These are phyloP conservation scores for Epichloe sibirici DNA, from an alignment of 2,329 filamentous ascomycete species.

Conservation along the genomic window DNA sequence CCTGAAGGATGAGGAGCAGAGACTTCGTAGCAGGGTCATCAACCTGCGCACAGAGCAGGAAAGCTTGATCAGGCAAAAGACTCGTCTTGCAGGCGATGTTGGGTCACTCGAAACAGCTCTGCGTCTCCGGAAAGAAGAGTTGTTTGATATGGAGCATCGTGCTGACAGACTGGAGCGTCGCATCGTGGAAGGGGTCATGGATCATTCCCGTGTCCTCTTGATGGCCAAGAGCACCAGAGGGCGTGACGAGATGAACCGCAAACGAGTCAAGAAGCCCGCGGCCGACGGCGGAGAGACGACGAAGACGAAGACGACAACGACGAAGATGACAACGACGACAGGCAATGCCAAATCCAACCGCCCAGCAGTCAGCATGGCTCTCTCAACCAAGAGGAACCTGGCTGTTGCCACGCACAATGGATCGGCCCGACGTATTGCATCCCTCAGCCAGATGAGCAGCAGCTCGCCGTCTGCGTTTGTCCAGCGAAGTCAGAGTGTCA, in stretches of 20 bases:
- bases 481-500: conserved; percentile 68
- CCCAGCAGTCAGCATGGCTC: conserved; percentile 39
- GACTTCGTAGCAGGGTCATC: conserved; percentile 42
- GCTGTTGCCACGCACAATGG: conserved; percentile 35
- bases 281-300: conserved; percentile 7
- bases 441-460: conserved; percentile 77
- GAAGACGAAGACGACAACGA: conserved; percentile 5
- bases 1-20: conserved; percentile 39
- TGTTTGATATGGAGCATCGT: conserved; percentile 79
- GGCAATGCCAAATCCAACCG: conserved; percentile 11
- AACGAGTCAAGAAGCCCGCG: conserved; percentile 36
- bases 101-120: conserved; percentile 86
- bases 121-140: conserved; percentile 77
- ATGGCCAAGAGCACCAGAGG: conserved; percentile 52
- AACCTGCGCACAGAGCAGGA: conserved; percentile 59
- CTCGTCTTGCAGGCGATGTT: conserved; percentile 70
- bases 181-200: conserved; percentile 90
- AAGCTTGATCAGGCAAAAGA: conserved; percentile 64
- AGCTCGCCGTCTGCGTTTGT: conserved; percentile 55
- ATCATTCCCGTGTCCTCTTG: conserved; percentile 85
- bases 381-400: conserved; percentile 38
- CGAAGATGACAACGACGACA: background rate
- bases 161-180: conserved; percentile 83
- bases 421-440: conserved; percentile 70
- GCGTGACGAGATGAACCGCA: conserved; percentile 46